Evolutionary conservation across 2,329 filamentous ascomycete genomes (phyloP).

Genomic region (Arthrobotrys iridis): DNA sequence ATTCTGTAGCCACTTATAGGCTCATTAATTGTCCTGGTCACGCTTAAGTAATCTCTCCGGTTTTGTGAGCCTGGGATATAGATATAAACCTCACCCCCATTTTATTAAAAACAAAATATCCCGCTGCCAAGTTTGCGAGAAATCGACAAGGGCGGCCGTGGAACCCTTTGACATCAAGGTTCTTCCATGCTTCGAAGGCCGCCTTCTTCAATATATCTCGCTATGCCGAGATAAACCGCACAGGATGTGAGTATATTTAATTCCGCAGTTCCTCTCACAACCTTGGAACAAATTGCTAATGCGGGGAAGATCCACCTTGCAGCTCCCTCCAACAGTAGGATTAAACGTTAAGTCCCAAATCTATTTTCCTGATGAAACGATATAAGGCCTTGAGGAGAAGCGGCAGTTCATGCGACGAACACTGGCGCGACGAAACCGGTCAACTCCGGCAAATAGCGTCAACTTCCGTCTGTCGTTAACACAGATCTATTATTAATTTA

Average conservation of each 20-base stretch:
- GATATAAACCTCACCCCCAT: constrained; percentile 20
- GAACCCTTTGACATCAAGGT: neutral
- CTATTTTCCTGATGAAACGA: neutral
- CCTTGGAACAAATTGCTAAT: constrained; percentile 44
- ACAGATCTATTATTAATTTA: neutral
- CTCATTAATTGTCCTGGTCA: constrained; percentile 3
- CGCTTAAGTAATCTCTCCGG: constrained; percentile 49
- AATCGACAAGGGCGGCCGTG: neutral
- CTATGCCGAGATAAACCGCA: constrained; percentile 21
- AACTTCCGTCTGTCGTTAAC: neutral
- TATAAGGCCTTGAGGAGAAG: neutral
- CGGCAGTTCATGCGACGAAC: neutral
- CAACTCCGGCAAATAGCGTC: neutral
- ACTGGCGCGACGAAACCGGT: neutral
- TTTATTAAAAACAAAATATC: constrained; percentile 31
- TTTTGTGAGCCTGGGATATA: neutral
- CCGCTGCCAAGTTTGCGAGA: constrained; percentile 32
- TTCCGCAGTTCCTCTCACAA: constrained; percentile 9
- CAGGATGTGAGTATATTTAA: constrained; percentile 2
- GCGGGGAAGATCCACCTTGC: constrained; percentile 43
- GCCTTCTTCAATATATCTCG: constrained; percentile 15
- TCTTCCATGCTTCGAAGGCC: constrained; percentile 29
- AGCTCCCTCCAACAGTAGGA: neutral
- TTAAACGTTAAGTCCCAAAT: neutral
- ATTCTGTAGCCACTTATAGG: constrained; percentile 5